phyloP scores from a whole-genome alignment of 169 alveolate species.

The Theileria luwenshuni region DNA sequence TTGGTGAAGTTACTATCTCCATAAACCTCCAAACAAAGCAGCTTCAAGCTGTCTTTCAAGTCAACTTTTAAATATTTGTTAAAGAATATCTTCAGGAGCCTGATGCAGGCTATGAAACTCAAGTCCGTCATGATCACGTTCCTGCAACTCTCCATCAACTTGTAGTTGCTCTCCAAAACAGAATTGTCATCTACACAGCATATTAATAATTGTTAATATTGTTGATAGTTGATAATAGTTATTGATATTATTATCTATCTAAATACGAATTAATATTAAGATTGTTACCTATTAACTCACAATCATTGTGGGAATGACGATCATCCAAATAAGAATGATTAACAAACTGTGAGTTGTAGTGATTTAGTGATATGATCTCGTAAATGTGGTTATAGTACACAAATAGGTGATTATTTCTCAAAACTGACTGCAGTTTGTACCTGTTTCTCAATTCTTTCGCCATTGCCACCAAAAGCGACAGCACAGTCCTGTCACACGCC shows the following conservation, averaged over 20 bases:
- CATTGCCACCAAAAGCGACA: slow-evolving; percentile 27
- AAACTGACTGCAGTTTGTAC: not conserved
- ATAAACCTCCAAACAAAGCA: not conserved
- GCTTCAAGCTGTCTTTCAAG: not conserved
- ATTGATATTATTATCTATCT: no score
- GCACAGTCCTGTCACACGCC: slow-evolving; percentile 13
- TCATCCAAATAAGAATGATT: no score
- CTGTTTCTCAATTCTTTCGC: slow-evolving; percentile 25
- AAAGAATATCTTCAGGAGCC: slow-evolving; percentile 6
- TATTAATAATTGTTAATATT: no score
- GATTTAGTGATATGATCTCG: not conserved
- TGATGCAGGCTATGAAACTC: slow-evolving; percentile 10
- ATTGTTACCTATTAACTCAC: no score
- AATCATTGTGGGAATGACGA: no score
- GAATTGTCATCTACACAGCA: not conserved
- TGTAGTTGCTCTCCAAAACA: not conserved
- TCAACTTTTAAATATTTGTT: slow-evolving; percentile 10
- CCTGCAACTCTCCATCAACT: slow-evolving; percentile 8
- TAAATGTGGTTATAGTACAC: not conserved
- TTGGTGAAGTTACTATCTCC: not conserved
- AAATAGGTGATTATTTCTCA: not conserved
- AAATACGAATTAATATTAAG: no score
- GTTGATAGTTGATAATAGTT: no score
- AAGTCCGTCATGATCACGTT: not conserved
- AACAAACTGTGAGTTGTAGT: no score